phyloP scores from a whole-genome alignment of 768 basidiomycete genomes.

The Auricularia cornea region DNA sequence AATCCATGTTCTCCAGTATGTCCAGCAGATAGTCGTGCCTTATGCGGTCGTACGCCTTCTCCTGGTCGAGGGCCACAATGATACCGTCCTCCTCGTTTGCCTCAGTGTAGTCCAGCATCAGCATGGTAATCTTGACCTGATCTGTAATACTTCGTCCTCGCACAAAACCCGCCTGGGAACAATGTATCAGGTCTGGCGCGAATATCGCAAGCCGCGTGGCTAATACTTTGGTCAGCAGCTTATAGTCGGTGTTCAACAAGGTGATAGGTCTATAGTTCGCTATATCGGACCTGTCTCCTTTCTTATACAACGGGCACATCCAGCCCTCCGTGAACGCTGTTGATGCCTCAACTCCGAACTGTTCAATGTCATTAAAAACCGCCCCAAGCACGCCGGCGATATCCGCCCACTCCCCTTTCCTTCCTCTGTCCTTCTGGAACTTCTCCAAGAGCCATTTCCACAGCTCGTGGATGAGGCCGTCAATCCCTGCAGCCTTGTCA shows the following conservation, averaged over 20 bases:
- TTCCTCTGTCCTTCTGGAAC: no score
- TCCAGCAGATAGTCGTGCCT: constrained; percentile 8
- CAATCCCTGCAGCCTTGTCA: not conserved
- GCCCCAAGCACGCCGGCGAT: not conserved
- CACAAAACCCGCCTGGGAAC: constrained; percentile 9
- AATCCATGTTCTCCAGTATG: constrained; percentile 4
- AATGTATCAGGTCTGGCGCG: constrained; percentile 1
- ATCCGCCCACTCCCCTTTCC: no score
- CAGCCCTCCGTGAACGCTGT: not conserved
- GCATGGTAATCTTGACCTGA: constrained; percentile 6
- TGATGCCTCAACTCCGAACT: not conserved
- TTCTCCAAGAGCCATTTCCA: not conserved
- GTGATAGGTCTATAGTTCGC: constrained; percentile 12
- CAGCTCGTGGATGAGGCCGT: not conserved
- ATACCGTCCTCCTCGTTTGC: not conserved
- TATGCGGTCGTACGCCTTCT: constrained; percentile 9
- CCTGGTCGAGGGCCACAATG: constrained; percentile 10
- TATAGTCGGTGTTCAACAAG: constrained; percentile 9
- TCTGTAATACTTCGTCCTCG: constrained; percentile 8
- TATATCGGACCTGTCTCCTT: constrained; percentile 1
- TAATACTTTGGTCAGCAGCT: constrained; percentile 4
- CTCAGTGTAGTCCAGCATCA: constrained; percentile 5
- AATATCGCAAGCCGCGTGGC: not conserved
- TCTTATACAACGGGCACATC: constrained; percentile 10
- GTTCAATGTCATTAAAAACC: not conserved